phyloP scores from a whole-genome alignment of 768 basidiomycete species.

The Trametes elegans region DNA sequence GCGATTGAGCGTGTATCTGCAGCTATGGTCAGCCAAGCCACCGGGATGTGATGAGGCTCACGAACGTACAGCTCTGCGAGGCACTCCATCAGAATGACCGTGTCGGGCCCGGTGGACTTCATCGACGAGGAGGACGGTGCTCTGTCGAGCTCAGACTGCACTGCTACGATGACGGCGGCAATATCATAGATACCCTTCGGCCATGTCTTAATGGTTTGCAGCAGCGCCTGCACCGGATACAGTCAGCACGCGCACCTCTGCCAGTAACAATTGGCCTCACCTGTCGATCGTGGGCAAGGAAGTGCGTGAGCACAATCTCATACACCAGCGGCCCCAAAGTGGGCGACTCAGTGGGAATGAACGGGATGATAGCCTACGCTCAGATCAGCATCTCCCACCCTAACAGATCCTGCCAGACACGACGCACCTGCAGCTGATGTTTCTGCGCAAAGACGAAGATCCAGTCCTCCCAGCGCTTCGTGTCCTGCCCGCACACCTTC shows the following conservation, averaged over 20 bases:
- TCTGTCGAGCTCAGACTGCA: conserved; percentile 78
- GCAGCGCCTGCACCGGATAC: conserved; percentile 51
- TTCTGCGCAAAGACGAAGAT: conserved; percentile 88
- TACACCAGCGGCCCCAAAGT: conserved; percentile 83
- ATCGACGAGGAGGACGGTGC: conserved; percentile 48
- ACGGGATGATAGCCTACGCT: conserved; percentile 78
- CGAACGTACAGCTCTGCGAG: conserved; percentile 82
- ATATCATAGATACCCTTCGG: conserved; percentile 89
- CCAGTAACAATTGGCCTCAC: conserved; percentile 38
- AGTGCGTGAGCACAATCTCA: conserved; percentile 91
- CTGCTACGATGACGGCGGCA: conserved; percentile 82
- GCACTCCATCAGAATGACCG: conserved; percentile 85
- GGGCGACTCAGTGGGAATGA: conserved; percentile 80
- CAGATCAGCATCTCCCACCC: background rate
- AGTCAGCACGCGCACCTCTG: background rate
- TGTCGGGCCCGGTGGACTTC: conserved; percentile 42
- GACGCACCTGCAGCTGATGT: conserved; percentile 69
- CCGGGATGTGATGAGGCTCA: background rate
- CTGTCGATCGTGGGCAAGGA: conserved; percentile 72
- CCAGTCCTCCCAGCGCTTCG: conserved; percentile 92
- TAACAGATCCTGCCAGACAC: background rate
- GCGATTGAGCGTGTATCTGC: conserved; percentile 79
- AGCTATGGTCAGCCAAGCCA: background rate
- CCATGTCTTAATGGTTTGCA: conserved; percentile 84
- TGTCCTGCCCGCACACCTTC: conserved; percentile 79